Evolutionary conservation across 1,284 basidiomycete species (phyloP).

Genomic region (Cryptococcus jaspeensis): DNA sequence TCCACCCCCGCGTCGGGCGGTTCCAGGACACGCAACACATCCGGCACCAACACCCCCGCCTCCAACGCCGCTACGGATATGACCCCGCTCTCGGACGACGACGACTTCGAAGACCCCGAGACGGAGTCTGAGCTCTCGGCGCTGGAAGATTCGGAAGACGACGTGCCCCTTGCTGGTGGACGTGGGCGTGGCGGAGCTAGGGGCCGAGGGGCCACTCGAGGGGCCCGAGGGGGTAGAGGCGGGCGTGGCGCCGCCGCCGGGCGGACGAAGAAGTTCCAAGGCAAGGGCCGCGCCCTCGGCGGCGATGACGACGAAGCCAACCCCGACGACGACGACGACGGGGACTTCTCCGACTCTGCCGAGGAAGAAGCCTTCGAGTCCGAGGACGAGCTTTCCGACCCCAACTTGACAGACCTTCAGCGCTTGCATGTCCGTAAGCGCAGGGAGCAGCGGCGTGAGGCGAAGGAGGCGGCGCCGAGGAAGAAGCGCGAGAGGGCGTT

Average conservation of each 20-base stretch:
- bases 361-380: constrained; percentile 1
- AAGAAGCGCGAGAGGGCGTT: constrained; percentile 58
- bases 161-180: not conserved
- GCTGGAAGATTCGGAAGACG: not conserved
- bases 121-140: not conserved
- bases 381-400: constrained; percentile 1
- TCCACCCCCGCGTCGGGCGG: not conserved
- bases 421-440: not conserved
- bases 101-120: constrained; percentile 1
- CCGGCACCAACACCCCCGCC: constrained; percentile 9
- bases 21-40: constrained; percentile 7
- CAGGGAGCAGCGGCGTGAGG: constrained; percentile 53
- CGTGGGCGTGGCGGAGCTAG: not conserved
- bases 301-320: constrained; percentile 10
- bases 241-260: constrained; percentile 5
- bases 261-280: constrained; percentile 8
- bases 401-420: not conserved
- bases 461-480: constrained; percentile 25
- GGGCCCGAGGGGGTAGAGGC: not conserved
- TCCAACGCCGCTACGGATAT: constrained; percentile 12
- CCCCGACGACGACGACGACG: constrained; percentile 13
- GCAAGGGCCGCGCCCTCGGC: constrained; percentile 17
- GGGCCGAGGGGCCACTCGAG: not conserved
- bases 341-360: constrained; percentile 4
- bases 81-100: constrained; percentile 23